Percentiles rank a stretch among this genome's conserved stretches.
Evolutionary conservation across 2,329 filamentous ascomycete species (phyloP).

Genomic region (Bimuria novae-zelandiae): DNA sequence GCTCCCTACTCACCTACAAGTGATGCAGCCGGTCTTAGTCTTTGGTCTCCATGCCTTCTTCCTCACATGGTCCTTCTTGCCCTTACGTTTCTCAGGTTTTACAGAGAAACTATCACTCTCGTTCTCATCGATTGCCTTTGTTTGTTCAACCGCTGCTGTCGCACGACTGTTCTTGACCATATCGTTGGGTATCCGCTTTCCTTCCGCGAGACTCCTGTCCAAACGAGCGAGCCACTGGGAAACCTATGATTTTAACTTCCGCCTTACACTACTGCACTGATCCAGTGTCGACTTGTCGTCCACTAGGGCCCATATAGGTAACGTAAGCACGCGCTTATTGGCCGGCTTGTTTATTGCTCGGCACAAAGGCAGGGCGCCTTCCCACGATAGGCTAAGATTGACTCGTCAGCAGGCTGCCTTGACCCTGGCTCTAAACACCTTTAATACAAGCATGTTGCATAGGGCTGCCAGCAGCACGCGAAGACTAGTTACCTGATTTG

Average conservation of each 20-base stretch:
- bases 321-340: conserved; percentile 6
- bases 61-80: conserved; percentile 13
- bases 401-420: neutral
- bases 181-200: neutral
- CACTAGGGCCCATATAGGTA: neutral
- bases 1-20: conserved; percentile 23
- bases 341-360: conserved; percentile 11
- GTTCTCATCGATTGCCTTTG: neutral
- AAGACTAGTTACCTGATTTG: neutral
- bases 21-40: conserved; percentile 24
- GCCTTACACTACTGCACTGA: neutral
- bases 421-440: neutral
- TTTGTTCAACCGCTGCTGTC: neutral
- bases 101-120: neutral
- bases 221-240: conserved; percentile 12
- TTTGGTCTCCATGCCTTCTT: conserved; percentile 25
- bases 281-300: neutral
- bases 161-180: conserved; percentile 5
- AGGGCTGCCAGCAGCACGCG: neutral
- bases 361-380: neutral
- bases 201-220: neutral
- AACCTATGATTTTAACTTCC: conserved; percentile 1
- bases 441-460: neutral
- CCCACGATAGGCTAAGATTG: neutral
- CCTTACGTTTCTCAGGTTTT: neutral